These are phyloP conservation scores for Solanum chilense DNA, from an alignment of 257 asterid species.

Conservation along the genomic window DNA sequence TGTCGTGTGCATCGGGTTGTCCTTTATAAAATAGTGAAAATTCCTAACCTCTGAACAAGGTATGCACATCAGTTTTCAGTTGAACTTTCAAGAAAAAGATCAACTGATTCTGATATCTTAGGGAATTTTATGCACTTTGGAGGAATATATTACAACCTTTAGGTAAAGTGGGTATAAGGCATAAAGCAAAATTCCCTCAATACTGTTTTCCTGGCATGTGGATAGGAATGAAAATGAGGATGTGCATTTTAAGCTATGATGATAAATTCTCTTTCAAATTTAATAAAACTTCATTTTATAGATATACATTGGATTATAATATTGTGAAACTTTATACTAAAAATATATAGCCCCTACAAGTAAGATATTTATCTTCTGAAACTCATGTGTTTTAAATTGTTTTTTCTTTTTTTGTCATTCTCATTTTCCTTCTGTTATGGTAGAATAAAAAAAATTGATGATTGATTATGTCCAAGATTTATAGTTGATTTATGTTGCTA, in stretches of 20 bases:
- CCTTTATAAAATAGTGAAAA: slow-evolving; percentile 2
- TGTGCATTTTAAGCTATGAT: neutral
- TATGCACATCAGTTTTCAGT: slow-evolving; percentile 25
- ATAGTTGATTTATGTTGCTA: neutral
- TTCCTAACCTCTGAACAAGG: slow-evolving; percentile 9
- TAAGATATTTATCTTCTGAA: neutral
- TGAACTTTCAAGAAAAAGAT: slow-evolving; percentile 34
- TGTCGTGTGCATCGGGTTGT: neutral
- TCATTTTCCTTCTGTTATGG: neutral
- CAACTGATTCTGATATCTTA: slow-evolving; percentile 54
- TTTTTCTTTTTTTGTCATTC: neutral
- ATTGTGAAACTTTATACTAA: neutral
- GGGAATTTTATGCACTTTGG: slow-evolving; percentile 54
- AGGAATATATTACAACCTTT: slow-evolving; percentile 51
- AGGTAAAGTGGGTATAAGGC: slow-evolving; percentile 19
- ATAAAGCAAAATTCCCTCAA: slow-evolving; percentile 24
- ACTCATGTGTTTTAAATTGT: neutral
- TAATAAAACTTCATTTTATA: neutral
- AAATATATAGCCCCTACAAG: neutral
- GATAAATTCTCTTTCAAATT: neutral
- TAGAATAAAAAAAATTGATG: neutral
- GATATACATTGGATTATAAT: neutral
- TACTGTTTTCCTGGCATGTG: slow-evolving; percentile 44
- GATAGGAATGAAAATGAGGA: slow-evolving; percentile 21
- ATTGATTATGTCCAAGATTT: neutral